These are phyloP conservation scores for Agaricus blazei DNA, from an alignment of 768 basidiomycete genomes.

Conservation along the genomic window DNA sequence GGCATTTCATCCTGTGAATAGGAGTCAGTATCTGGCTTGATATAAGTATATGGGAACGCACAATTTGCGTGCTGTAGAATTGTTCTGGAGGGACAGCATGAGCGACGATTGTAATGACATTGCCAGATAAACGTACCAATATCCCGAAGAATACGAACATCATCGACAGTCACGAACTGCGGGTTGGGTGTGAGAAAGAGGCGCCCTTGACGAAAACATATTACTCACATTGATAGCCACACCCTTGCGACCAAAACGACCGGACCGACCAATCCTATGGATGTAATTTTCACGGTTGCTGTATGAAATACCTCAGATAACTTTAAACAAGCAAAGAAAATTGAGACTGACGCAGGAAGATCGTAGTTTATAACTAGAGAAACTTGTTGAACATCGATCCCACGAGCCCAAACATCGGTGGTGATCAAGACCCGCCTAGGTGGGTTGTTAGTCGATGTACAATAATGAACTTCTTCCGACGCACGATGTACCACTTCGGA, in stretches of 20 bases:
- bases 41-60: slow-evolving; percentile 31
- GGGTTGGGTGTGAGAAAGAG: slow-evolving; percentile 14
- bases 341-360: slow-evolving; percentile 73
- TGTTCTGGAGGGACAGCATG: slow-evolving; percentile 51
- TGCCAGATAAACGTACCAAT: slow-evolving; percentile 58
- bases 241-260: slow-evolving; percentile 98
- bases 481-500: slow-evolving; percentile 88
- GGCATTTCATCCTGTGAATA: slow-evolving; percentile 90
- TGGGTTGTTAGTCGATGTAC: slow-evolving; percentile 14
- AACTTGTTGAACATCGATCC: slow-evolving; percentile 97
- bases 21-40: neutral
- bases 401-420: slow-evolving; percentile 96
- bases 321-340: slow-evolving; percentile 3
- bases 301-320: slow-evolving; percentile 1
- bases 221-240: slow-evolving; percentile 93
- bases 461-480: slow-evolving; percentile 22
- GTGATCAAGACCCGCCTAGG: slow-evolving; percentile 88
- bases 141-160: slow-evolving; percentile 94
- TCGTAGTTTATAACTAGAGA: slow-evolving; percentile 98
- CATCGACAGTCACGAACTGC: slow-evolving; percentile 91
- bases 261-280: slow-evolving; percentile 98
- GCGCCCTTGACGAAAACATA: neutral
- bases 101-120: slow-evolving; percentile 6
- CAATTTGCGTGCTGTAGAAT: slow-evolving; percentile 95
- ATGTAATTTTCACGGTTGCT: slow-evolving; percentile 99